Evolutionary conservation across 1,139 yeast genomes (phyloP), one percentile per base, ranked within the genome.

Genomic region (Sugiyamaella grinbergsii): DNA sequence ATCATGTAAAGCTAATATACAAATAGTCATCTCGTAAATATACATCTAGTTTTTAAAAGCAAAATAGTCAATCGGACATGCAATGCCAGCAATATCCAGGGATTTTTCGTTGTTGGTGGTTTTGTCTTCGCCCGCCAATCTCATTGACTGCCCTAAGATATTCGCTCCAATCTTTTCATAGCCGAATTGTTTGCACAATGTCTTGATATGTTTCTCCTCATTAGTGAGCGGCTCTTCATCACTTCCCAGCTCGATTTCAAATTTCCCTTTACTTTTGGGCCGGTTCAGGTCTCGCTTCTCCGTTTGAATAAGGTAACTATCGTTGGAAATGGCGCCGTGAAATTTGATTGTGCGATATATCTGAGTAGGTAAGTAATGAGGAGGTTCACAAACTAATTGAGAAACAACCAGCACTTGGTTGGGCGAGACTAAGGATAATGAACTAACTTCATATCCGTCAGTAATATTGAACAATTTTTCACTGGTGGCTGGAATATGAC

Each of bases 361-460:
- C n/a, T 13, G 24, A 22, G 33, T 33, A 2, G 47, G 47, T 4
- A 43, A 33, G 28, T 43, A 43, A 11, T 23, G 16, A 10, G 47
- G 47, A 18, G 47, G 41, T 13, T 43, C 47, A 16, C 47, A 43
- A 15, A 43, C 41, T 18, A 43, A 28, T 16, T 43, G 42, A 34
- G 42, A 33, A 22, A 33, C 34, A 8, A 43, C 36, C 23, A 43
- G 29, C 5, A 43, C 36, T 10, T 41, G 45, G 20, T 13, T 20
- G 13, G 45, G 38, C 4, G 20, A 13, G 4, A 41, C 29, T 4
- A 15, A 8, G 6, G 45, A 20, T 23, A 43, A 26, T 11, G 47
- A 42, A 15, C 33, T 6, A 28, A 43, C 16, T 13, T 22, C 34
- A 29, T 5, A 34, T 11, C 15, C 46, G 22, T 23, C 15, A 36